A percentile compares a stretch with the other conserved stretches of the same genome.
These are phyloP conservation scores for Amphichorda felina DNA, from an alignment of 2,329 filamentous ascomycete genomes.

Conservation along the genomic window DNA sequence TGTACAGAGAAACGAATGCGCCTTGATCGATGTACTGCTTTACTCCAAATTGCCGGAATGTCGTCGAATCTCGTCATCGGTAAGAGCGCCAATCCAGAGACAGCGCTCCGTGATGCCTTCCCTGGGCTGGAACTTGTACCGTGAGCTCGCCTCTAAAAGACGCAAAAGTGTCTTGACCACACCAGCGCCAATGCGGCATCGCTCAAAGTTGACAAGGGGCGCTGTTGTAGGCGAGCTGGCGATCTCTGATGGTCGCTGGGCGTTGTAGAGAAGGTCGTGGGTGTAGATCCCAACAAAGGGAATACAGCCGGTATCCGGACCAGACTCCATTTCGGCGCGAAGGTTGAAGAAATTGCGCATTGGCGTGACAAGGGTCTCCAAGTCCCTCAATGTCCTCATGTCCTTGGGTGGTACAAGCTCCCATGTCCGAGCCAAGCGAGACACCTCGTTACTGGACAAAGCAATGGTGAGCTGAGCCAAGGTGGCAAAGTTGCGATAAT, in stretches of 20 bases:
- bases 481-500: conserved; percentile 72
- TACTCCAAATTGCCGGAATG: conserved; percentile 37
- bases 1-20: background rate
- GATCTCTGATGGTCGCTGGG: conserved; percentile 66
- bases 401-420: conserved; percentile 54
- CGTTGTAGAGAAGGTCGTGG: conserved; percentile 72
- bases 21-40: background rate
- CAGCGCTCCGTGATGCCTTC: conserved; percentile 70
- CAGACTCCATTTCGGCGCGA: conserved; percentile 65
- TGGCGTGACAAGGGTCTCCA: conserved; percentile 65
- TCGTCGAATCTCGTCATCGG: conserved; percentile 59
- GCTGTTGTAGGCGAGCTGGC: conserved; percentile 53
- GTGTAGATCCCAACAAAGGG: conserved; percentile 79
- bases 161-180: conserved; percentile 71
- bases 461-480: conserved; percentile 73
- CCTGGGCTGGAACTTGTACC: conserved; percentile 62
- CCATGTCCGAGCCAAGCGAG: conserved; percentile 61
- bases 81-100: conserved; percentile 72
- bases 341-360: conserved; percentile 68
- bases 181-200: conserved; percentile 61
- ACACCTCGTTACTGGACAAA: conserved; percentile 60
- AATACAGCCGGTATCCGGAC: conserved; percentile 60
- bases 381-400: conserved; percentile 50
- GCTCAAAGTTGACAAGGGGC: conserved; percentile 72
- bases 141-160: conserved; percentile 66